Conservation (phyloP, 75 land plant genomes). For the Selaginella tamariscina region DNA sequence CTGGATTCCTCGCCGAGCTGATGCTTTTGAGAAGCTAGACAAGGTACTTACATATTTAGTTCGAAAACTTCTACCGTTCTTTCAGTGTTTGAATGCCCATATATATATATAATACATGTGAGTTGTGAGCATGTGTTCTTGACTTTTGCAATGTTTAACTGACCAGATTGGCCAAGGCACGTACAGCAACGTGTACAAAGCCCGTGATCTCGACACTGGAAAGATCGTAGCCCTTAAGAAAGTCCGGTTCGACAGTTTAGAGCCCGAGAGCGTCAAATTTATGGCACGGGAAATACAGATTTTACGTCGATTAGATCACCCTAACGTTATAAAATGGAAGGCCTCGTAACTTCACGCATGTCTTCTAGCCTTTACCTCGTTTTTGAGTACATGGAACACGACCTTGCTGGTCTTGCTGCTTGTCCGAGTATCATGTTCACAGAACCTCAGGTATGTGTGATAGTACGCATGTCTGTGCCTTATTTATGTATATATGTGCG, state of each 20-base stretch:
- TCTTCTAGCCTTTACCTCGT: conserved; percentile 94
- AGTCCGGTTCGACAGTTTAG: conserved; percentile 78
- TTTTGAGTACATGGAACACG: conserved; percentile 98
- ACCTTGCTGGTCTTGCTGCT: conserved; percentile 83
- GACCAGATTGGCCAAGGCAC: conserved; percentile 93
- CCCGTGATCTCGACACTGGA: conserved; percentile 47
- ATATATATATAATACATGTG: too few relatives aligned
- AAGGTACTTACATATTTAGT: conserved; percentile 32
- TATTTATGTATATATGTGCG: too few relatives aligned
- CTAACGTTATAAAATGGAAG: conserved; percentile 86
- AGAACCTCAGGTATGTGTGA: conserved; percentile 84
- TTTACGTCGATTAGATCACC: conserved; percentile 82
- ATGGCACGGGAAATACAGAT: conserved; percentile 96
- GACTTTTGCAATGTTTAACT: too few relatives aligned
- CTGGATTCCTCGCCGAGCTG: conserved; percentile 76
- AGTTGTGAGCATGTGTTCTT: too few relatives aligned
- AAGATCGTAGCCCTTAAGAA: conserved; percentile 70
- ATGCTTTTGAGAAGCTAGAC: conserved; percentile 66
- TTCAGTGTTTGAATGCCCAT: too few relatives aligned
- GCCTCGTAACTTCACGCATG: conserved; percentile 83
- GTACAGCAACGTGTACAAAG: conserved; percentile 84
- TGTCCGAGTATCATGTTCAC: conserved; percentile 71
- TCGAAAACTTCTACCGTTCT: too few relatives aligned
- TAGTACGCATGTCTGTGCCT: too few relatives aligned
- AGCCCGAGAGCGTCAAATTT: conserved; percentile 91